phyloP scores from a whole-genome alignment of 2,329 filamentous ascomycete species.

The Plenodomus biglobosus region DNA sequence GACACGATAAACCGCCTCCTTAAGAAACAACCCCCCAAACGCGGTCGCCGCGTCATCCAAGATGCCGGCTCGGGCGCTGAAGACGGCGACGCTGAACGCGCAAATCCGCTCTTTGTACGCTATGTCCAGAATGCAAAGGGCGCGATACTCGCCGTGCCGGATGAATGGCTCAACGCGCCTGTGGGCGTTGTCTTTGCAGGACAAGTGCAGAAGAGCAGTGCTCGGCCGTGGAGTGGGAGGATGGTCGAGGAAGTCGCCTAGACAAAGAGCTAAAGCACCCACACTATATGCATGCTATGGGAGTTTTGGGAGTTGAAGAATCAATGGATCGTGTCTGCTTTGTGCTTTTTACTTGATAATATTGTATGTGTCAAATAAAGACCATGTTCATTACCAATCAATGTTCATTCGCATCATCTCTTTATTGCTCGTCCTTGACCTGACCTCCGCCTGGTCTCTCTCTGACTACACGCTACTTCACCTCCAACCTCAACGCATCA shows the following conservation, averaged over 20 bases:
- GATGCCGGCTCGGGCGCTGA: constrained; percentile 55
- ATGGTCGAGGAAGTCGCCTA: constrained; percentile 45
- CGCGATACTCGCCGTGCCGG: constrained; percentile 64
- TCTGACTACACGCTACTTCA: no score
- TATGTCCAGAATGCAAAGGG: constrained; percentile 69
- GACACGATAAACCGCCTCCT: constrained; percentile 90
- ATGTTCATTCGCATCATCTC: no score
- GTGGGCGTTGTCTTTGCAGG: constrained; percentile 60
- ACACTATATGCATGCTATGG: no score
- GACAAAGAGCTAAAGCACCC: no score
- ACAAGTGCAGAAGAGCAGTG: constrained; percentile 23
- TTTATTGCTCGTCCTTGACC: no score
- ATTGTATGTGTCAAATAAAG: no score
- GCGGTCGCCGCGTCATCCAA: constrained; percentile 52
- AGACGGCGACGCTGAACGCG: constrained; percentile 51
- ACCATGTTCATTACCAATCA: no score
- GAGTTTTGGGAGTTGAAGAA: no score
- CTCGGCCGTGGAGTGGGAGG: constrained; percentile 30
- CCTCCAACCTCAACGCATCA: constrained; percentile 63
- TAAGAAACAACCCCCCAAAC: constrained; percentile 80
- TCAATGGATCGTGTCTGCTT: no score
- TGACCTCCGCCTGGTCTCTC: no score
- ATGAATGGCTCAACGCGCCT: constrained; percentile 67
- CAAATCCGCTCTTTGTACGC: constrained; percentile 65
- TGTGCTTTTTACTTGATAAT: no score